Conservation (phyloP, 441 rosid species). For the Metrosideros polymorpha region DNA sequence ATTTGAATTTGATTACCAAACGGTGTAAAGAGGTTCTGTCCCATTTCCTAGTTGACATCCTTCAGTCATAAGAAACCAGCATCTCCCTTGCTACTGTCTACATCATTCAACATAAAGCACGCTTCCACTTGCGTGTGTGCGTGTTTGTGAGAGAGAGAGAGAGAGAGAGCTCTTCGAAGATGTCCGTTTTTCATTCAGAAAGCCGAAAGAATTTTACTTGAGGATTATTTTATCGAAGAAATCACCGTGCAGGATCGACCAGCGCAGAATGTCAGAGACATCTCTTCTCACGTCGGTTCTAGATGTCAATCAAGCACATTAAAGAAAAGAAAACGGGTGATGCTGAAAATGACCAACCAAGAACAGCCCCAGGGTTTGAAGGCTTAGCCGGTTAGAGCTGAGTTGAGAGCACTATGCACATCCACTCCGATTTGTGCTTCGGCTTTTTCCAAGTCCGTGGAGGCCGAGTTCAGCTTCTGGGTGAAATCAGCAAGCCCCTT, state of each 20-base stretch:
- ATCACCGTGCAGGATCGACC: not conserved
- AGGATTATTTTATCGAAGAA: not conserved
- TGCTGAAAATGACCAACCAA: not conserved
- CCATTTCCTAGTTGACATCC: not conserved
- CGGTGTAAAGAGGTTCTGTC: not conserved
- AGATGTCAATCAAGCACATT: not conserved
- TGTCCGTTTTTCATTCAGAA: not conserved
- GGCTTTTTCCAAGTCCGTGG: conserved; percentile 87
- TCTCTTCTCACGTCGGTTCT: not conserved
- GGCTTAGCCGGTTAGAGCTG: conserved; percentile 61
- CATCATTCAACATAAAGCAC: not conserved
- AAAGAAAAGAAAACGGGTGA: not conserved
- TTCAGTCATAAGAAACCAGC: not conserved
- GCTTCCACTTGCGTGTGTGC: not conserved
- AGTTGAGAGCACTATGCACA: conserved; percentile 80
- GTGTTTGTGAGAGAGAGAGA: not conserved
- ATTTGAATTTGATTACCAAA: not conserved
- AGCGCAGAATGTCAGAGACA: not conserved
- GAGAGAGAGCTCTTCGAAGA: not conserved
- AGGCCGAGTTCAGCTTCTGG: conserved; percentile 75
- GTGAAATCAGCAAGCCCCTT: conserved; percentile 87
- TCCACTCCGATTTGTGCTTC: conserved; percentile 96
- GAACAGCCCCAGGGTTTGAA: not conserved
- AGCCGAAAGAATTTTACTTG: not conserved
- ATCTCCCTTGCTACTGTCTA: not conserved